These are phyloP conservation scores for Golubevia pallescens DNA, from an alignment of 1,284 basidiomycete species.

Conservation along the genomic window DNA sequence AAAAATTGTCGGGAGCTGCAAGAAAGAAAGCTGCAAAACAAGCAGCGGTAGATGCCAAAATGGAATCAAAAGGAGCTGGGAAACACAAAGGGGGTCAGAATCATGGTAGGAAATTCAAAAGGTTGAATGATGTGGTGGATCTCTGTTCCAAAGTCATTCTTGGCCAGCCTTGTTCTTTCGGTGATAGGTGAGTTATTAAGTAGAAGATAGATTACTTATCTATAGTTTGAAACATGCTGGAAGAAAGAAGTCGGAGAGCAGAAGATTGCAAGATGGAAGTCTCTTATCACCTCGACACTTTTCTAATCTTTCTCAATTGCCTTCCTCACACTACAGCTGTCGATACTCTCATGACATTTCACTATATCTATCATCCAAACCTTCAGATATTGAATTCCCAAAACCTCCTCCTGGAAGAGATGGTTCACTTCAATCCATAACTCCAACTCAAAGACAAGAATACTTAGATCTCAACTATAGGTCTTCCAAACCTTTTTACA, in stretches of 20 bases:
- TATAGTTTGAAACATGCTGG: too few relatives aligned
- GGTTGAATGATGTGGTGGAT: conserved; percentile 7
- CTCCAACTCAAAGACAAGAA: conserved; percentile 6
- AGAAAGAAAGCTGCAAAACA: conserved; percentile 4
- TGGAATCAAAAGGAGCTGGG: background rate
- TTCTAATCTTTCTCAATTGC: conserved; percentile 15
- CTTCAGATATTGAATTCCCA: conserved; percentile 24
- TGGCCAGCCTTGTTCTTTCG: conserved; percentile 3
- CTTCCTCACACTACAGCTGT: conserved; percentile 21
- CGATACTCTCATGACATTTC: conserved; percentile 37
- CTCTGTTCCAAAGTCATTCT: conserved; percentile 8
- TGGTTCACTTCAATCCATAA: conserved; percentile 9
- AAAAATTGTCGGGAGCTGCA: too few relatives aligned
- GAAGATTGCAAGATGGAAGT: too few relatives aligned
- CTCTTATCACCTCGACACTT: background rate
- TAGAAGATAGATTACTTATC: too few relatives aligned
- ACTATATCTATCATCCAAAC: conserved; percentile 27
- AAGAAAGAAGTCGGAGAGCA: too few relatives aligned
- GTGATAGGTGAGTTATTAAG: background rate
- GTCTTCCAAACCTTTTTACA: conserved; percentile 6
- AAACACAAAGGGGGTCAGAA: conserved; percentile 29
- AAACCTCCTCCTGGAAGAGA: conserved; percentile 11
- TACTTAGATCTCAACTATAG: conserved; percentile 35
- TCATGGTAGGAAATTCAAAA: conserved; percentile 24
- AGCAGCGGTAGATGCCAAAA: conserved; percentile 2